Percentiles rank a stretch among this genome's conserved stretches.
These are phyloP conservation scores for Pythium biforme DNA, from an alignment of 352 stramenopile genomes.

Conservation along the genomic window DNA sequence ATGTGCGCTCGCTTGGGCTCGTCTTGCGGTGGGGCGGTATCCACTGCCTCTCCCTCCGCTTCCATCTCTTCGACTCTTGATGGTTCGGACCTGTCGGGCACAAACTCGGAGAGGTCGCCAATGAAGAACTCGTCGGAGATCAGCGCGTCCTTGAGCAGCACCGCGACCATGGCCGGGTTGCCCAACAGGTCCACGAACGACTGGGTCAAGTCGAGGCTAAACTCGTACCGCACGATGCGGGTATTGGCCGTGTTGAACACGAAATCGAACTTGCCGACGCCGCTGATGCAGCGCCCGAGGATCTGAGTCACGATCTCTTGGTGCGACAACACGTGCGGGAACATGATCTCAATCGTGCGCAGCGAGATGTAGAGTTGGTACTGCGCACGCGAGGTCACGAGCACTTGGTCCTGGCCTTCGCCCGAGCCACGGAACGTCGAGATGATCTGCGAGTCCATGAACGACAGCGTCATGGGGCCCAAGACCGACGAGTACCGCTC, in stretches of 20 bases:
- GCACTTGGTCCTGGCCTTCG: constrained; percentile 15
- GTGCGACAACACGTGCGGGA: constrained; percentile 40
- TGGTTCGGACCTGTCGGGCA: not conserved
- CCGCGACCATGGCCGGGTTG: constrained; percentile 36
- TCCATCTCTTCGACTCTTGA: no score
- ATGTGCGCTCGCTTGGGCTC: not conserved
- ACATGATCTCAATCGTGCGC: constrained; percentile 52
- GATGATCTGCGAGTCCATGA: constrained; percentile 26
- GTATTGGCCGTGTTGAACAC: constrained; percentile 41
- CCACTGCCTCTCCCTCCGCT: no score
- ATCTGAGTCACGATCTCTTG: constrained; percentile 29
- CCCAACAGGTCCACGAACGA: constrained; percentile 43
- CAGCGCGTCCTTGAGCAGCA: constrained; percentile 39
- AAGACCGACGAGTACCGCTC: constrained; percentile 39
- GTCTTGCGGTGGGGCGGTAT: no score
- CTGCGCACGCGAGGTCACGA: constrained; percentile 40
- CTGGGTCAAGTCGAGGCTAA: constrained; percentile 40
- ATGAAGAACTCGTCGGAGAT: constrained; percentile 58
- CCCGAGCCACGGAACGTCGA: not conserved
- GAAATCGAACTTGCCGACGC: constrained; percentile 39
- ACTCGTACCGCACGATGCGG: constrained; percentile 43
- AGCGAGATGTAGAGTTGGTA: constrained; percentile 43
- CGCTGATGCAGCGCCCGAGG: constrained; percentile 33
- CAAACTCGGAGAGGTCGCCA: constrained; percentile 25
- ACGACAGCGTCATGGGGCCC: constrained; percentile 27